A percentile compares a stretch with the other conserved stretches of the same genome.
Evolutionary conservation across 176 grass and related monocot species (phyloP).

Genomic region (Hyparrhenia diplandra): DNA sequence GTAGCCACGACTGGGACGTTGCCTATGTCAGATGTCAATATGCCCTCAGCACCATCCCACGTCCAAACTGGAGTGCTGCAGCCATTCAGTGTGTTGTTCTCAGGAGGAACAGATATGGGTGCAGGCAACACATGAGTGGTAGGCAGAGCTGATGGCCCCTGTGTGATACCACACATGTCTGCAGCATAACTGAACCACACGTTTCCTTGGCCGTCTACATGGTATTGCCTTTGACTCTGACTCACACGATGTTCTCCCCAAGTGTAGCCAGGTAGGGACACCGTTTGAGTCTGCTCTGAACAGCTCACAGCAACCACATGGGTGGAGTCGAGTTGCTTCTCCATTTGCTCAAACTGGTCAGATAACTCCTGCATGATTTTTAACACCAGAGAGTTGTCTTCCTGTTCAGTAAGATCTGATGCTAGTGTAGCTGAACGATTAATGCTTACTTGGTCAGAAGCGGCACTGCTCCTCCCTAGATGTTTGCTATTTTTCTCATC

Average conservation of each 20-base stretch:
- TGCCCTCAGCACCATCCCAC: not conserved
- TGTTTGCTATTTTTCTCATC: conserved; percentile 33
- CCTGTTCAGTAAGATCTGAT: conserved; percentile 1
- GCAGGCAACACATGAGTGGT: conserved; percentile 39
- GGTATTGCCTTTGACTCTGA: conserved; percentile 19
- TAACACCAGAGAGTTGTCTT: conserved; percentile 10
- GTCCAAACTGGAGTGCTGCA: conserved; percentile 20
- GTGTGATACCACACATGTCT: not conserved
- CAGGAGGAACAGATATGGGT: conserved; percentile 14
- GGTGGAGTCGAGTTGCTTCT: conserved; percentile 12
- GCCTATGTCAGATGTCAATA: not conserved
- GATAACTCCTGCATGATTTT: conserved; percentile 31
- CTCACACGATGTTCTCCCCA: not conserved
- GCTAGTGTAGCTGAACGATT: not conserved
- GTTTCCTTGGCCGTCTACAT: conserved; percentile 28
- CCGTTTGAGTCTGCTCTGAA: not conserved
- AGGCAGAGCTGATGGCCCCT: not conserved
- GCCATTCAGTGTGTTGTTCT: not conserved
- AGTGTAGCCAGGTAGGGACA: not conserved
- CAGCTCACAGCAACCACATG: not conserved
- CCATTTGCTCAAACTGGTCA: conserved; percentile 18
- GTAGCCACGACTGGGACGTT: not conserved
- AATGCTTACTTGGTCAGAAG: conserved; percentile 39
- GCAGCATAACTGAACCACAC: conserved; percentile 3
- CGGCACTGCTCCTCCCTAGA: conserved; percentile 24